Percentiles rank a stretch among this genome's conserved stretches.
Conservation (phyloP, 352 stramenopile species). For the Globisporangium paroecandrum region DNA sequence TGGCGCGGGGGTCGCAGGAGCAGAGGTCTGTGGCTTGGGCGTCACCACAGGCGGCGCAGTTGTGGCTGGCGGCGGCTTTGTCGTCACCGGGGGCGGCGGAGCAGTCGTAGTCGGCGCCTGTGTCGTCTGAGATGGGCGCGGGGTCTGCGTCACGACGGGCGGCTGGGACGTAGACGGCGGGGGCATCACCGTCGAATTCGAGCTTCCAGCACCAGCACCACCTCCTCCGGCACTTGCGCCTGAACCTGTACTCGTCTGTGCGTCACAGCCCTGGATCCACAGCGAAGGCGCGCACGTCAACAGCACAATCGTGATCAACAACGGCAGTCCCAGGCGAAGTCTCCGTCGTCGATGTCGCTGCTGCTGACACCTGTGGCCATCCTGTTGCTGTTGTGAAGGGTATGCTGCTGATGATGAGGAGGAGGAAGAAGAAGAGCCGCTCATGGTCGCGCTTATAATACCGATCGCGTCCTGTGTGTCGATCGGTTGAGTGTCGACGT, state of each 20-base stretch:
- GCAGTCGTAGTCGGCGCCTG: neutral
- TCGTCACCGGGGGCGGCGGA: neutral
- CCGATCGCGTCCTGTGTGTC: neutral
- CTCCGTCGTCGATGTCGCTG: neutral
- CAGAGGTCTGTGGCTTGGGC: neutral
- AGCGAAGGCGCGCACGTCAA: neutral
- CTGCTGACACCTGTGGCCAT: neutral
- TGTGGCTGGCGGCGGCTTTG: conserved; percentile 3
- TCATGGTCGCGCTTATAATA: neutral
- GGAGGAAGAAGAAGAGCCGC: neutral
- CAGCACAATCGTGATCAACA: neutral
- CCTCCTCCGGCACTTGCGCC: neutral
- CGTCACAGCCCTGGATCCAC: neutral
- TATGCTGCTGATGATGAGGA: neutral
- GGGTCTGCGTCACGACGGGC: neutral
- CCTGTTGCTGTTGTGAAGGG: neutral
- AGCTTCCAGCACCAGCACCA: neutral
- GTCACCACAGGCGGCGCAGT: conserved; percentile 6
- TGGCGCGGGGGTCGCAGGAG: neutral
- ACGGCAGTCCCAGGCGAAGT: neutral
- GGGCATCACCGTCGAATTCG: neutral
- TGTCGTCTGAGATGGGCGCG: neutral
- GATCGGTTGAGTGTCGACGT: neutral
- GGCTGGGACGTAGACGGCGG: neutral
- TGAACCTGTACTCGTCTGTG: conserved; percentile 5